Evolutionary conservation across 495 filamentous ascomycete genomes (phyloP).

Genomic region (Letharia columbiana): DNA sequence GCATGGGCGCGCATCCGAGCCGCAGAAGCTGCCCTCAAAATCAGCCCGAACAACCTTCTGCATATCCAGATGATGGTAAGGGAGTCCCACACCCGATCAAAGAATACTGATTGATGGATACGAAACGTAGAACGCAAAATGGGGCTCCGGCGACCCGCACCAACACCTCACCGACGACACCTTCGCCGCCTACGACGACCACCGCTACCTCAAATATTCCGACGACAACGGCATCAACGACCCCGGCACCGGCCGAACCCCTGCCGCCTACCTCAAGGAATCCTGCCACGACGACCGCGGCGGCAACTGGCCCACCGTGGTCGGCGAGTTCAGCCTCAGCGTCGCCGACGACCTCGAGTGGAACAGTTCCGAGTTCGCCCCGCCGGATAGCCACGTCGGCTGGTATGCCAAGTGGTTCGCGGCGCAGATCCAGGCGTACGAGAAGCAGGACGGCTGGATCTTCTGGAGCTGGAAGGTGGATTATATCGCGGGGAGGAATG

Average conservation of each 20-base stretch:
- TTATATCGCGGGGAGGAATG: conserved; percentile 30
- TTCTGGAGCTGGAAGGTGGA: conserved; percentile 58
- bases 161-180: conserved; percentile 33
- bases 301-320: conserved; percentile 40
- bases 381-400: conserved; percentile 33
- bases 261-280: conserved; percentile 38
- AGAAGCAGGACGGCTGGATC: conserved; percentile 51
- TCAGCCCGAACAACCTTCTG: conserved; percentile 34
- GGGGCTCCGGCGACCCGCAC: conserved; percentile 45
- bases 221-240: conserved; percentile 30
- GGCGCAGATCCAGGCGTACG: conserved; percentile 49
- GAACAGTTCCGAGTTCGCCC: conserved; percentile 36
- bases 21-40: conserved; percentile 32
- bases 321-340: conserved; percentile 51
- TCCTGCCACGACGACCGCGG: conserved; percentile 45
- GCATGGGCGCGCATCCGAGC: conserved; percentile 42
- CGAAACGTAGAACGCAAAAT: conserved; percentile 29
- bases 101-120: too few relatives aligned
- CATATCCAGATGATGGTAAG: conserved; percentile 38
- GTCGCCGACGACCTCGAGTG: conserved; percentile 39
- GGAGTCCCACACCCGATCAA: too few relatives aligned
- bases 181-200: conserved; percentile 44
- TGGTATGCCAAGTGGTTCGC: conserved; percentile 55
- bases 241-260: conserved; percentile 15
- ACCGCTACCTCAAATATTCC: conserved; percentile 49